Evolutionary conservation across 208 protist genomes (phyloP).

Genomic region (Acanthamoeba divionensis): DNA sequence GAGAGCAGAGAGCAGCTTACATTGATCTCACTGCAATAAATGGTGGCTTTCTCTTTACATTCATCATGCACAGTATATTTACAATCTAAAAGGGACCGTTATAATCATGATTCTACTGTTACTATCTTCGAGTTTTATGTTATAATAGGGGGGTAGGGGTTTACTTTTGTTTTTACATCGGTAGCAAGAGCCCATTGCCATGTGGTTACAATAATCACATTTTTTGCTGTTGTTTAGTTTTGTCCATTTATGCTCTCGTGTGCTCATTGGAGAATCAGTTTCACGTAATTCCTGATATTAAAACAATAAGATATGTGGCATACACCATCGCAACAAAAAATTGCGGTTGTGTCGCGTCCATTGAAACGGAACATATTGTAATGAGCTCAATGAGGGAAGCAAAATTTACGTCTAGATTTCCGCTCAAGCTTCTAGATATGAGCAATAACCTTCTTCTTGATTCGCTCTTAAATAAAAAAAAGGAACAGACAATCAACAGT

Average conservation of each 20-base stretch:
- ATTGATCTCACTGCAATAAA: not conserved
- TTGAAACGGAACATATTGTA: not conserved
- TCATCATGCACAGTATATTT: constrained; percentile 35
- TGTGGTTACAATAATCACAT: constrained; percentile 20
- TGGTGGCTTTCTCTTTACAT: not conserved
- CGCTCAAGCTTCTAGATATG: not conserved
- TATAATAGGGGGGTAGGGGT: not conserved
- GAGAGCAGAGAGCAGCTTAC: not conserved
- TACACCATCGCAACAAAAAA: not conserved
- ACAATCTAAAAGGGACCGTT: too few species aligned
- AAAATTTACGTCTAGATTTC: not conserved
- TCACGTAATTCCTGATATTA: not conserved
- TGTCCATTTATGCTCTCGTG: constrained; percentile 9
- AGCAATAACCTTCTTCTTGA: not conserved
- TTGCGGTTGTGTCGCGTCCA: not conserved
- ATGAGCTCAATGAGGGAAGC: not conserved
- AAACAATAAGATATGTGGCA: not conserved
- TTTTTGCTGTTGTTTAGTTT: constrained; percentile 16
- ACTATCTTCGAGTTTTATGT: not conserved
- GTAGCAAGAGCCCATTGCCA: constrained; percentile 22
- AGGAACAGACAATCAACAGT: not conserved
- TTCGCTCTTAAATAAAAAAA: not conserved
- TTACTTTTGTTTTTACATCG: constrained; percentile 34
- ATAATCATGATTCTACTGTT: too few species aligned
- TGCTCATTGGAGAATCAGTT: not conserved